Evolutionary conservation across 371 early-diverging fungal genomes (phyloP).

Genomic region (Mucor circinelloides): DNA sequence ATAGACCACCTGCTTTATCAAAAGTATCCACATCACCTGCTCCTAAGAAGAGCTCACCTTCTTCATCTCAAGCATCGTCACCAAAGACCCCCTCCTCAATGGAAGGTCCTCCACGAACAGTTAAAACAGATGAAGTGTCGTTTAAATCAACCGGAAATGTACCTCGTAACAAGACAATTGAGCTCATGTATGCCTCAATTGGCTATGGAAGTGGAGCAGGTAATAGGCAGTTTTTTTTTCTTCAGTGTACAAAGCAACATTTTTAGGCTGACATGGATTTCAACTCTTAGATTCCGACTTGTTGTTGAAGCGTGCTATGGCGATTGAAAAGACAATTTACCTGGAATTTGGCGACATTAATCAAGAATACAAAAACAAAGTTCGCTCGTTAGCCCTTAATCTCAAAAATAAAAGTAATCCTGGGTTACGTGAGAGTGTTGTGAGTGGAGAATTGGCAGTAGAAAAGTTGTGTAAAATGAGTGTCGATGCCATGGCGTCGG

Average conservation of each 20-base stretch:
- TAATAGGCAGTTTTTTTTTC: slow-evolving; percentile 25
- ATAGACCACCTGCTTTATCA: neutral
- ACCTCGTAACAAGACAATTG: slow-evolving; percentile 82
- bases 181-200: slow-evolving; percentile 83
- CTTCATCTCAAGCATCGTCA: slow-evolving; percentile 30
- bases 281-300: slow-evolving; percentile 57
- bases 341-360: slow-evolving; percentile 49
- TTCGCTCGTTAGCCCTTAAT: slow-evolving; percentile 84
- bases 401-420: slow-evolving; percentile 86
- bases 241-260: neutral
- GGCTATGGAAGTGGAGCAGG: slow-evolving; percentile 72
- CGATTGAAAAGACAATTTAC: slow-evolving; percentile 73
- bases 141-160: slow-evolving; percentile 65
- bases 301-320: slow-evolving; percentile 61
- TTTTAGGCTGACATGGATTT: neutral
- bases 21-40: neutral
- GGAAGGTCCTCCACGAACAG: slow-evolving; percentile 55
- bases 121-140: slow-evolving; percentile 65
- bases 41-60: slow-evolving; percentile 9
- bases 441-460: slow-evolving; percentile 68
- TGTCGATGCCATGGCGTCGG: slow-evolving; percentile 87
- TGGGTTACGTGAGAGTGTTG: slow-evolving; percentile 71
- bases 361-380: slow-evolving; percentile 74
- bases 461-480: slow-evolving; percentile 79
- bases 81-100: slow-evolving; percentile 35